phyloP scores from a whole-genome alignment of 176 grass and related monocot species.

The Bothriochloa decipiens region DNA sequence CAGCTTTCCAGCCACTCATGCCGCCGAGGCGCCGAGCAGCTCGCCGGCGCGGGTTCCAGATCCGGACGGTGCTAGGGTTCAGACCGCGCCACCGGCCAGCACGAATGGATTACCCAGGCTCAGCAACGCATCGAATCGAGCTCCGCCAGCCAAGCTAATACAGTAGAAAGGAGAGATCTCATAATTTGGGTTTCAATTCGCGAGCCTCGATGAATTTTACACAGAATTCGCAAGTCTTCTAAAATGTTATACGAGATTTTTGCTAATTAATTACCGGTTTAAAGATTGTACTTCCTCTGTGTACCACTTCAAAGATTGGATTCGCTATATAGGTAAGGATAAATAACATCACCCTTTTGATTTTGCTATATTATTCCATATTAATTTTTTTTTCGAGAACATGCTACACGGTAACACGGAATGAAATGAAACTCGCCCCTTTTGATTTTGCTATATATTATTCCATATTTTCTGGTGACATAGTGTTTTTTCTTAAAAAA shows the following conservation, averaged over 20 bases:
- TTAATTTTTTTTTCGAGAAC: too few relatives aligned
- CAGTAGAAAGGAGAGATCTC: neutral
- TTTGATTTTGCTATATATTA: too few relatives aligned
- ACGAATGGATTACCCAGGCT: neutral
- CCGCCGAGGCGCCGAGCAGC: conserved; percentile 42
- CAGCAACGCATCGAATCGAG: neutral
- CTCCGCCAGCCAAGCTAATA: neutral
- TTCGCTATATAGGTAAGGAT: too few relatives aligned
- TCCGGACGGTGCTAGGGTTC: conserved; percentile 61
- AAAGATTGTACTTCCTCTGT: neutral
- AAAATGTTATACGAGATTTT: neutral
- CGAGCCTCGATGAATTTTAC: neutral
- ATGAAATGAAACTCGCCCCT: too few relatives aligned
- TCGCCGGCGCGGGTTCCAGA: conserved; percentile 58
- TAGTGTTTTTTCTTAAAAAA: too few relatives aligned
- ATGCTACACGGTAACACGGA: too few relatives aligned
- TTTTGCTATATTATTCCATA: too few relatives aligned
- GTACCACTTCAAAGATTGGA: too few relatives aligned
- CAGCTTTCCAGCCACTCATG: conserved; percentile 32
- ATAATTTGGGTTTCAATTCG: neutral
- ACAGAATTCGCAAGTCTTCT: neutral
- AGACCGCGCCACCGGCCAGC: conserved; percentile 33
- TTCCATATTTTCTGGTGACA: too few relatives aligned
- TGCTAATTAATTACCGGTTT: neutral
- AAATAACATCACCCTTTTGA: too few relatives aligned